These are phyloP conservation scores for Domatiomyces globalis DNA, from an alignment of 2,329 filamentous ascomycete genomes.

Conservation along the genomic window DNA sequence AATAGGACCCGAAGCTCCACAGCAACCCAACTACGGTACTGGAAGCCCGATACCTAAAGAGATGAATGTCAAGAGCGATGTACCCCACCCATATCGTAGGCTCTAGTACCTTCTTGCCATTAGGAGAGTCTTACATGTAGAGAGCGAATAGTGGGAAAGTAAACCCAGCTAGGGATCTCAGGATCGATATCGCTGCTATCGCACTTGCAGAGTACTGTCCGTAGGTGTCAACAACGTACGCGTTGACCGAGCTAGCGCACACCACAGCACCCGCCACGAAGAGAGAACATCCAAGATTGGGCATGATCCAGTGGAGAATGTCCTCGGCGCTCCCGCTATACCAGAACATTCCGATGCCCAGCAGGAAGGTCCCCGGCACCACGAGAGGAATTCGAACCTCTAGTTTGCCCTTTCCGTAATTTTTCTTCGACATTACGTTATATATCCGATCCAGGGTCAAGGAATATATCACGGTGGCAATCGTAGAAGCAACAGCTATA, in stretches of 20 bases:
- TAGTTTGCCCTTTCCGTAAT: slow-evolving; percentile 21
- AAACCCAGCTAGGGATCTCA: slow-evolving; percentile 29
- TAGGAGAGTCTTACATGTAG: slow-evolving; percentile 25
- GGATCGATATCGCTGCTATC: slow-evolving; percentile 23
- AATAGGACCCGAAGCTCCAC: no score
- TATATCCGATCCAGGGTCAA: slow-evolving; percentile 38
- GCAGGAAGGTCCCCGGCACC: slow-evolving; percentile 33
- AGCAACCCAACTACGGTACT: no score
- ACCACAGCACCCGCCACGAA: slow-evolving; percentile 36
- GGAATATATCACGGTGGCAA: no score
- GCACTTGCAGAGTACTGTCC: slow-evolving; percentile 28
- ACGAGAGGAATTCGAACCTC: slow-evolving; percentile 42
- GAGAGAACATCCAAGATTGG: slow-evolving; percentile 39
- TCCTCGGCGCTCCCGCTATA: slow-evolving; percentile 22
- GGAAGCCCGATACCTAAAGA: no score
- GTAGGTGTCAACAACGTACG: slow-evolving; percentile 30
- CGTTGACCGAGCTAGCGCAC: slow-evolving; percentile 33
- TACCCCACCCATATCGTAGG: no score
- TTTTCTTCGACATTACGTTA: slow-evolving; percentile 5
- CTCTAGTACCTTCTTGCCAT: no score
- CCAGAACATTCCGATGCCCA: slow-evolving; percentile 22
- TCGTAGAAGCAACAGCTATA: no score
- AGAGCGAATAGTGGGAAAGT: slow-evolving; percentile 31
- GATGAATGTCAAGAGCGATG: no score
- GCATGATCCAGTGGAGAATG: slow-evolving; percentile 39